These are phyloP conservation scores for Aspergillus glaucus DNA, from an alignment of 2,329 filamentous ascomycete genomes.

Conservation along the genomic window DNA sequence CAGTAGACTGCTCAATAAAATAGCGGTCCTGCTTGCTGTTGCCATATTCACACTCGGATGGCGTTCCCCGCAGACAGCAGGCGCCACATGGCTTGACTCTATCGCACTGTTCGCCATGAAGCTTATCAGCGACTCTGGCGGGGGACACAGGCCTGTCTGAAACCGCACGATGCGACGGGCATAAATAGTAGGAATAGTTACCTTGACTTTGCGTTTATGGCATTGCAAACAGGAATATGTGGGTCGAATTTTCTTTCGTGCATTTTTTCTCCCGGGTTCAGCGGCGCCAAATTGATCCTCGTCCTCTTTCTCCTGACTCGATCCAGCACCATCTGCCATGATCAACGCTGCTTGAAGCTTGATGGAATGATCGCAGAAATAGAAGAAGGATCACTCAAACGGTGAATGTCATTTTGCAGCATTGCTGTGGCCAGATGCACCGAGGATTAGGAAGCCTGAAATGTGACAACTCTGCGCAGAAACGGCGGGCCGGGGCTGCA, in stretches of 20 bases:
- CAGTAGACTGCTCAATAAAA: slow-evolving; percentile 22
- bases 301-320: not conserved
- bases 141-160: not conserved
- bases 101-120: slow-evolving; percentile 19
- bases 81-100: slow-evolving; percentile 26
- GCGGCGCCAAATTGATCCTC: not conserved
- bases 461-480: too few species aligned
- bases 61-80: slow-evolving; percentile 24
- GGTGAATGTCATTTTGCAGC: too few species aligned
- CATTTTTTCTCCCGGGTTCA: slow-evolving; percentile 1
- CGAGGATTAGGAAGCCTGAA: too few species aligned
- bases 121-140: not conserved
- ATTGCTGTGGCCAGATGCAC: too few species aligned
- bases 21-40: slow-evolving; percentile 24
- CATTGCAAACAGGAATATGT: slow-evolving; percentile 26
- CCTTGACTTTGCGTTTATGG: slow-evolving; percentile 30
- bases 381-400: too few species aligned
- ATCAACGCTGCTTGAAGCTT: not conserved
- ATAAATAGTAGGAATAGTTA: slow-evolving; percentile 4
- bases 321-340: not conserved
- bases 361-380: not conserved
- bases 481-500: too few species aligned
- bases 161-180: not conserved
- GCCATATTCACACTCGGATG: slow-evolving; percentile 26
- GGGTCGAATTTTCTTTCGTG: slow-evolving; percentile 22